These are phyloP conservation scores for Apiospora malaysiana DNA, from an alignment of 2,329 filamentous ascomycete genomes.

Conservation along the genomic window DNA sequence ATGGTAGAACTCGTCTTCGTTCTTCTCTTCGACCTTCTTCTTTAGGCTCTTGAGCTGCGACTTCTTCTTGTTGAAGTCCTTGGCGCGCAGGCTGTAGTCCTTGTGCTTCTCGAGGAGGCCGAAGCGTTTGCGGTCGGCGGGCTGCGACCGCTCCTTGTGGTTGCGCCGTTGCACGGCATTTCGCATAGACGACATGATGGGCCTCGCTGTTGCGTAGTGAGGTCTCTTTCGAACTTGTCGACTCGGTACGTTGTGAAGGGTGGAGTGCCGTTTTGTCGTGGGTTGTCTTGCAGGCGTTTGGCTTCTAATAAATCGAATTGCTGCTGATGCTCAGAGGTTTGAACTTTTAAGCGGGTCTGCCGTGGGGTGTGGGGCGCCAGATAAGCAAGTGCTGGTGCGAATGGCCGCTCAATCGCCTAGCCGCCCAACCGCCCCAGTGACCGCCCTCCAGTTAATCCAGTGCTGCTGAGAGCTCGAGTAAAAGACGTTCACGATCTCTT, in stretches of 20 bases:
- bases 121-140: conserved; percentile 80
- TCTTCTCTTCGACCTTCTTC: conserved; percentile 67
- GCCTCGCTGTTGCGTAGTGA: neutral
- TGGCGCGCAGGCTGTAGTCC: conserved; percentile 70
- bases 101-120: conserved; percentile 97
- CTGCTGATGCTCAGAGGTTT: conserved; percentile 19
- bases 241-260: neutral
- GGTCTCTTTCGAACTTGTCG: neutral
- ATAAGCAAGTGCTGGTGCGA: conserved; percentile 12
- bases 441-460: too few species aligned
- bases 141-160: conserved; percentile 90
- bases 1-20: conserved; percentile 77
- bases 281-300: neutral
- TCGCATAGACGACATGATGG: conserved; percentile 19
- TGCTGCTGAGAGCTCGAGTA: too few species aligned
- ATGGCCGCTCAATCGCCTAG: neutral
- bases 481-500: too few species aligned
- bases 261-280: neutral
- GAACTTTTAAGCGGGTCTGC: conserved; percentile 3
- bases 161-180: conserved; percentile 23
- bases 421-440: too few species aligned
- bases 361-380: conserved; percentile 12
- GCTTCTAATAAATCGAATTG: neutral
- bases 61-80: conserved; percentile 72
- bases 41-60: conserved; percentile 62